A percentile compares a stretch with the other conserved stretches of the same genome.
phyloP scores from a whole-genome alignment of 345 rosid species.

The Xanthoceras sorbifolium region DNA sequence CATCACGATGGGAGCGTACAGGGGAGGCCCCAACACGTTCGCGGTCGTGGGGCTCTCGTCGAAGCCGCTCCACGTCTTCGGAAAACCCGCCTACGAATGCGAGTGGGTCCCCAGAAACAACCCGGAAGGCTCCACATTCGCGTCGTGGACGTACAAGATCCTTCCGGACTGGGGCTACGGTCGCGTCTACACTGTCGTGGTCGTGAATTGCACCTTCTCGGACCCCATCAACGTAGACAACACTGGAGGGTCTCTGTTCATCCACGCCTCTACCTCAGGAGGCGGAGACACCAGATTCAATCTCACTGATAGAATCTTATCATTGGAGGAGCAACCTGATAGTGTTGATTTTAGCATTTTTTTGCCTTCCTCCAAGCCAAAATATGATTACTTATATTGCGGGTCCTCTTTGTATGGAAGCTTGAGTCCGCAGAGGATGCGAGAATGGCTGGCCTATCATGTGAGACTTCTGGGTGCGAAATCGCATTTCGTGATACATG shows the following conservation, averaged over 20 bases:
- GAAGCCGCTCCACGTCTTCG: slow-evolving; percentile 75
- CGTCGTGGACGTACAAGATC: slow-evolving; percentile 38
- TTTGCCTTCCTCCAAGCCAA: slow-evolving; percentile 36
- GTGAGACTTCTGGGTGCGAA: slow-evolving; percentile 64
- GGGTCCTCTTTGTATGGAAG: slow-evolving; percentile 83
- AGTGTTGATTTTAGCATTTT: slow-evolving; percentile 42
- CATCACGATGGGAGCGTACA: slow-evolving; percentile 74
- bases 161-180: slow-evolving; percentile 98
- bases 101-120: slow-evolving; percentile 54
- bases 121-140: slow-evolving; percentile 10
- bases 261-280: slow-evolving; percentile 73
- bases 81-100: slow-evolving; percentile 68
- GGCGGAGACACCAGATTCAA: slow-evolving; percentile 61
- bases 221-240: slow-evolving; percentile 54
- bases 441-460: slow-evolving; percentile 94
- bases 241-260: slow-evolving; percentile 67
- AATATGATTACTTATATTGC: slow-evolving; percentile 81
- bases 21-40: slow-evolving; percentile 73
- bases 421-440: slow-evolving; percentile 73
- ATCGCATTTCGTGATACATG: slow-evolving; percentile 84
- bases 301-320: slow-evolving; percentile 59
- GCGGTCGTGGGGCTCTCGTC: slow-evolving; percentile 81
- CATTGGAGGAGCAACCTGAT: slow-evolving; percentile 51
- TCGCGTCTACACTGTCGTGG: slow-evolving; percentile 80
- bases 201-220: slow-evolving; percentile 79